Evolutionary conservation across 1,139 yeast species (phyloP).

Genomic region (Debaryomyces robertsiae): DNA sequence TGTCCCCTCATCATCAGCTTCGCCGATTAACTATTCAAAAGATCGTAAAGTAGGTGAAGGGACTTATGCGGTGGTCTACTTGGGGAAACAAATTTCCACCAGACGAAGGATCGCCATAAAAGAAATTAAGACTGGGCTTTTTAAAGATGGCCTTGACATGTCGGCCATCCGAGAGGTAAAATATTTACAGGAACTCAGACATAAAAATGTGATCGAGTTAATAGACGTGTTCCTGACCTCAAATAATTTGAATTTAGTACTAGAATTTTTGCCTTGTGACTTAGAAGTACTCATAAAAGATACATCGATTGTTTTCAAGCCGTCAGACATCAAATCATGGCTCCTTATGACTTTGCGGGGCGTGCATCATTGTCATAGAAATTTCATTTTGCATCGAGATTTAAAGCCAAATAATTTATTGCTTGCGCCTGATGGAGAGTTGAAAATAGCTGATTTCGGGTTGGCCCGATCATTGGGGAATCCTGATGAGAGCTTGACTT

Average conservation of each 20-base stretch:
- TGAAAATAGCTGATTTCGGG: slow-evolving; percentile 97
- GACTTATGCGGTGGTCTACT: slow-evolving; percentile 95
- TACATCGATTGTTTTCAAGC: slow-evolving; percentile 69
- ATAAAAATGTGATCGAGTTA: slow-evolving; percentile 81
- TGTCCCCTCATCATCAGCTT: slow-evolving; percentile 1
- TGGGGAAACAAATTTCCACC: slow-evolving; percentile 66
- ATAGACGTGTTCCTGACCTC: slow-evolving; percentile 82
- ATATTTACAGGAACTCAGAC: slow-evolving; percentile 83
- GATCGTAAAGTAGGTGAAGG: slow-evolving; percentile 97
- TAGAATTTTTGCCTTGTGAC: slow-evolving; percentile 91
- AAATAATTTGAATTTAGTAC: slow-evolving; percentile 75
- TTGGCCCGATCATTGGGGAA: slow-evolving; percentile 82
- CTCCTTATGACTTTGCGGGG: slow-evolving; percentile 91
- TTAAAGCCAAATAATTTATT: slow-evolving; percentile 81
- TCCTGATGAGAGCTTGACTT: slow-evolving; percentile 79
- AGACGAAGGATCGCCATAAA: slow-evolving; percentile 81
- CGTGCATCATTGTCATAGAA: slow-evolving; percentile 91
- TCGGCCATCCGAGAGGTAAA: slow-evolving; percentile 95
- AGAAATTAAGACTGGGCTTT: slow-evolving; percentile 91
- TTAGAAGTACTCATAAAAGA: slow-evolving; percentile 89
- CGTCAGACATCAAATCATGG: slow-evolving; percentile 94
- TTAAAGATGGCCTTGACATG: slow-evolving; percentile 97
- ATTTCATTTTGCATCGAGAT: slow-evolving; percentile 87
- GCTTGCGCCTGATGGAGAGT: slow-evolving; percentile 80
- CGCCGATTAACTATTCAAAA: slow-evolving; percentile 37